Evolutionary conservation across 2,329 filamentous ascomycete species (phyloP).

Genomic region (Diplodia scrobiculata): DNA sequence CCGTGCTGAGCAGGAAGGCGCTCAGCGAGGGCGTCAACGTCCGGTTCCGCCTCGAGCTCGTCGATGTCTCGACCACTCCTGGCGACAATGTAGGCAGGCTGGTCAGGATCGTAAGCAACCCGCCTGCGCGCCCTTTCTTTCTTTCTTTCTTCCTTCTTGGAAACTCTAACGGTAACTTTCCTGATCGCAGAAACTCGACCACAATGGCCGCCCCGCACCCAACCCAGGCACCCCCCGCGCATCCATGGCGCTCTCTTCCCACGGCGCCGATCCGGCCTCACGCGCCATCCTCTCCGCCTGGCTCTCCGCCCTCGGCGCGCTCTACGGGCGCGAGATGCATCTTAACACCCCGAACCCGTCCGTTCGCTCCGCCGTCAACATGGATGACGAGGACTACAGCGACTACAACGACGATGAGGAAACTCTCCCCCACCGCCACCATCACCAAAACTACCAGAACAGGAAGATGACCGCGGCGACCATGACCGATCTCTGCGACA

Average conservation of each 20-base stretch:
- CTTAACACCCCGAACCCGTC: slow-evolving; percentile 36
- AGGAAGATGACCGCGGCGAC: neutral
- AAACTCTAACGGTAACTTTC: neutral
- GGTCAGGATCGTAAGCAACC: neutral
- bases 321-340: slow-evolving; percentile 50
- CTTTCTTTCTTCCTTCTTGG: too few species aligned
- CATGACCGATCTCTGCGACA: slow-evolving; percentile 43
- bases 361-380: neutral
- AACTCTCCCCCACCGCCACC: too few species aligned
- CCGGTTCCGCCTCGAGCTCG: slow-evolving; percentile 42
- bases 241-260: slow-evolving; percentile 30
- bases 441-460: neutral
- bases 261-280: slow-evolving; percentile 31
- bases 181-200: slow-evolving; percentile 40
- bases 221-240: slow-evolving; percentile 32
- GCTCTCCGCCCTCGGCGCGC: slow-evolving; percentile 50
- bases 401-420: neutral
- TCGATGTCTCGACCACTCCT: slow-evolving; percentile 27
- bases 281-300: slow-evolving; percentile 43
- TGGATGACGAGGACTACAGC: neutral
- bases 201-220: slow-evolving; percentile 38
- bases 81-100: neutral
- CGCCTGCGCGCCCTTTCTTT: too few species aligned
- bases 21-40: slow-evolving; percentile 36
- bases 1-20: slow-evolving; percentile 36